Evolutionary conservation across 2,329 filamentous ascomycete genomes (phyloP).

Genomic region (Magnaporthales sp.): DNA sequence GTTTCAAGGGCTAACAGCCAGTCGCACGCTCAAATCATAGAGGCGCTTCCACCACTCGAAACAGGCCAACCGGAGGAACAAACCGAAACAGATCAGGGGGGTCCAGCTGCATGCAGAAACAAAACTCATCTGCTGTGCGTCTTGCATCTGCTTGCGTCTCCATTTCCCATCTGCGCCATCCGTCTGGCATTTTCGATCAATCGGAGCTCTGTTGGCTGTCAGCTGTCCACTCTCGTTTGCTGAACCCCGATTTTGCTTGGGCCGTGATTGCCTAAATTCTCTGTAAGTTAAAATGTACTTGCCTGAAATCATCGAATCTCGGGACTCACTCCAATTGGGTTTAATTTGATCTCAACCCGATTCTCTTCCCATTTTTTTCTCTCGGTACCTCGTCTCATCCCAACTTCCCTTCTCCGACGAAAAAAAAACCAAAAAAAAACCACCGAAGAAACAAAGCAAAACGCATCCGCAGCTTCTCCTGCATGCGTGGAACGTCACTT

Average conservation of each 20-base stretch:
- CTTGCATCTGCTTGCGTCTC: background rate
- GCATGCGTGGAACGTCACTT: background rate
- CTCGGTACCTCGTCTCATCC: background rate
- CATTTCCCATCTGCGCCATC: background rate
- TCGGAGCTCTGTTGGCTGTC: background rate
- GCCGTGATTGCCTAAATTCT: background rate
- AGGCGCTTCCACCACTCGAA: background rate
- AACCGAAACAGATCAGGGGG: background rate
- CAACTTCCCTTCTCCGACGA: background rate
- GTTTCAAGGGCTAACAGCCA: background rate
- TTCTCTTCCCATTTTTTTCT: background rate
- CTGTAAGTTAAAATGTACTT: background rate
- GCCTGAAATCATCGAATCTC: background rate
- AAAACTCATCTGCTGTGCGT: background rate
- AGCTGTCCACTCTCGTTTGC: background rate
- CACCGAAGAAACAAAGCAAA: background rate
- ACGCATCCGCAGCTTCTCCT: background rate
- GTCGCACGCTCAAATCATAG: background rate
- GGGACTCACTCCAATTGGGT: background rate
- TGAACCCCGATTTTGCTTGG: background rate
- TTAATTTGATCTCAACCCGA: background rate
- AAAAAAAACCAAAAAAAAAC: background rate
- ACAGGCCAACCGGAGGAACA: background rate
- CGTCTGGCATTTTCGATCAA: background rate
- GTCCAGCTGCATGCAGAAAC: background rate